Conservation (phyloP, 805 yeast species). For the Sugiyamaella americana region DNA sequence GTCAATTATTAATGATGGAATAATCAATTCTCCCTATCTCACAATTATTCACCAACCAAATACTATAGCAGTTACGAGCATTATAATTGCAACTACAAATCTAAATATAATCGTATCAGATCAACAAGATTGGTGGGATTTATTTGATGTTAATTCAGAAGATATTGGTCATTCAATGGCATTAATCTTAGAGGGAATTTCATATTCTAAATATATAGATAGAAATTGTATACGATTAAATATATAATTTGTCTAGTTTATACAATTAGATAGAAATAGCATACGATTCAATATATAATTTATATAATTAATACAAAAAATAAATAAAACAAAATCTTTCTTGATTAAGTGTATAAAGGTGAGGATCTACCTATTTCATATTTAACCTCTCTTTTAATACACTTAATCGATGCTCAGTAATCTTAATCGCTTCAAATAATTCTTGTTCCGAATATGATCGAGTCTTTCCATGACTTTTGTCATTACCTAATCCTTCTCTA, state of each 20-base stretch:
- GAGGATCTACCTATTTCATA: not conserved
- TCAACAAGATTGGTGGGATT: constrained; percentile 14
- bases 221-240: not conserved
- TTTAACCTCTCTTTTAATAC: constrained; percentile 26
- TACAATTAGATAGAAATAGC: not conserved
- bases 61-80: constrained; percentile 16
- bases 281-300: not conserved
- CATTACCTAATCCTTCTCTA: not conserved
- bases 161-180: constrained; percentile 13
- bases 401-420: constrained; percentile 41
- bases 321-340: no score
- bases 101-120: constrained; percentile 7
- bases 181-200: constrained; percentile 7
- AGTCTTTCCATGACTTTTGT: not conserved
- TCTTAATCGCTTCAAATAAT: constrained; percentile 40
- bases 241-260: not conserved
- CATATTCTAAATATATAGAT: not conserved
- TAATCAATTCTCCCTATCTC: constrained; percentile 11
- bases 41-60: constrained; percentile 15
- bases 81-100: constrained; percentile 12
- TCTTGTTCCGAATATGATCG: constrained; percentile 37
- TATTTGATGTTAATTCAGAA: constrained; percentile 17
- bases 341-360: no score
- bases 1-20: constrained; percentile 14
- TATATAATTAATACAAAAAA: no score